Evolutionary conservation across 2,329 filamentous ascomycete species (phyloP).

Genomic region (Diaporthe sp.): DNA sequence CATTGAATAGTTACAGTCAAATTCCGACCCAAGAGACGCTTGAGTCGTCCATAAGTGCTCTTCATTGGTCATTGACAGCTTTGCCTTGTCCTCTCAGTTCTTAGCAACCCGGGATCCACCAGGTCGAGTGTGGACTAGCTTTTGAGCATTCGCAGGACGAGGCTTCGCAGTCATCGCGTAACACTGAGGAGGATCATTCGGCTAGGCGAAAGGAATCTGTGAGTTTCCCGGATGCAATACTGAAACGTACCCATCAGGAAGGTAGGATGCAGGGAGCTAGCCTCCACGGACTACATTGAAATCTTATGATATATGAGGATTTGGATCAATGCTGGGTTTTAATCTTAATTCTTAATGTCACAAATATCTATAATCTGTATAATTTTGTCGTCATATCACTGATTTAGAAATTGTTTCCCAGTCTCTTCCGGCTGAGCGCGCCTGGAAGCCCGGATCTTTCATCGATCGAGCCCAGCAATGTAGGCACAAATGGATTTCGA

Average conservation of each 20-base stretch:
- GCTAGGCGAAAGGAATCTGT: background rate
- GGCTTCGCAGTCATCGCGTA: background rate
- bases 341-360: background rate
- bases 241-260: background rate
- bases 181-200: accelerated
- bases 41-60: background rate
- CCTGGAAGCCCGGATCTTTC: no score
- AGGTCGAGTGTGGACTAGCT: background rate
- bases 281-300: background rate
- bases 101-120: background rate
- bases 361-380: no score
- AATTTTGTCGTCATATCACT: no score
- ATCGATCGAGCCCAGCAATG: no score
- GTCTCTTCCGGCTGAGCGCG: no score
- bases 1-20: background rate
- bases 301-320: background rate
- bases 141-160: background rate
- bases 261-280: background rate
- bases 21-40: background rate
- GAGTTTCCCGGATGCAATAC: background rate
- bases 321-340: no score
- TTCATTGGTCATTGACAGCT: conserved; percentile 1
- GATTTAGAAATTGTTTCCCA: no score
- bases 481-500: no score
- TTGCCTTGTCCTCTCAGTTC: background rate